Evolutionary conservation across 805 yeast species (phyloP).

Genomic region (Phaffomyces antillensis): DNA sequence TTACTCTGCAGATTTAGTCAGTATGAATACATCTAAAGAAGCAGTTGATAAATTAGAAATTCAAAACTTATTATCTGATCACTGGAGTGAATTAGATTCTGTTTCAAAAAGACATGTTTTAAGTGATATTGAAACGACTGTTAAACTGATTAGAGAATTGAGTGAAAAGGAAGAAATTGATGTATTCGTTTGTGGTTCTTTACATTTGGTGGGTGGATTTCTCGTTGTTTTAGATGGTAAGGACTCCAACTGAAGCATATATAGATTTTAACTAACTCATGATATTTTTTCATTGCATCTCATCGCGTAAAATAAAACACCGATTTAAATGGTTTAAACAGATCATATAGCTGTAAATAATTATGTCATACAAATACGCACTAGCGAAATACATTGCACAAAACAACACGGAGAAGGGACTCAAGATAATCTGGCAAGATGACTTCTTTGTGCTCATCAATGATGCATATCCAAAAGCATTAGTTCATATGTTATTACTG

Average conservation of each 20-base stretch:
- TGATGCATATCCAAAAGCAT: conserved; percentile 60
- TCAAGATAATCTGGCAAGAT: conserved; percentile 41
- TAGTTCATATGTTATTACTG: conserved; percentile 51
- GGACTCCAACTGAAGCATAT: background rate
- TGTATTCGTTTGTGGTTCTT: conserved; percentile 88
- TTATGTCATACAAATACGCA: conserved; percentile 43
- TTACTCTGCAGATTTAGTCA: conserved; percentile 76
- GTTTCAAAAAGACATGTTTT: conserved; percentile 43
- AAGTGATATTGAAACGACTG: conserved; percentile 71
- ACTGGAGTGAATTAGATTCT: conserved; percentile 55
- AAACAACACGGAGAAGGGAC: conserved; percentile 19
- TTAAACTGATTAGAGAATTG: conserved; percentile 37
- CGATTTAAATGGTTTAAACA: too few species aligned
- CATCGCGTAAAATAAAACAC: too few species aligned
- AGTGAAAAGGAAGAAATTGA: conserved; percentile 33
- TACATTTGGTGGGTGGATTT: conserved; percentile 92
- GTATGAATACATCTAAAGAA: conserved; percentile 75
- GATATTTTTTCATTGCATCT: too few species aligned
- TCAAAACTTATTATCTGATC: conserved; percentile 65
- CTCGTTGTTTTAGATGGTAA: conserved; percentile 66
- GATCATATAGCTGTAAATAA: too few species aligned
- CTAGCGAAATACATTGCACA: conserved; percentile 48
- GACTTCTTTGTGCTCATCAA: conserved; percentile 46
- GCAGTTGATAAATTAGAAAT: conserved; percentile 74
- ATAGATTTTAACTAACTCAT: too few species aligned